A percentile compares a stretch with the other conserved stretches of the same genome.
These are phyloP conservation scores for Phylloporus gajari DNA, from an alignment of 1,284 basidiomycete species.

Conservation along the genomic window DNA sequence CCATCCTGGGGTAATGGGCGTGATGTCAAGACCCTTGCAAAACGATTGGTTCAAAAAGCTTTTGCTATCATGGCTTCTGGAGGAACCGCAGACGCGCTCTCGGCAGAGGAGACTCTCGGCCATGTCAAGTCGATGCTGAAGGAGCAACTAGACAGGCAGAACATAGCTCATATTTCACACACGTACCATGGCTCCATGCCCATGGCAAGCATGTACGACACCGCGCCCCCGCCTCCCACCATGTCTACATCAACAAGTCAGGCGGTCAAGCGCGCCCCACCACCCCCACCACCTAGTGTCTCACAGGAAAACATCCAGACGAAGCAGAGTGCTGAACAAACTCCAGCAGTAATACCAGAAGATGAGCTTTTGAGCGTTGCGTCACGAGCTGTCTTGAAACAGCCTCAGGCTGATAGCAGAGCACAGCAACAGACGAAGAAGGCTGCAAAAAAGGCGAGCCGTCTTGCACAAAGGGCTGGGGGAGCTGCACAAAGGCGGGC, in stretches of 20 bases:
- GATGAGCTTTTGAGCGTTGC: no score
- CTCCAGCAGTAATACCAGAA: no score
- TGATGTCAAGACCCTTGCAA: constrained; percentile 64
- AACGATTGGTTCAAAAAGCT: constrained; percentile 54
- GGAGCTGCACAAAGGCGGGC: constrained; percentile 10
- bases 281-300: no score
- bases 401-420: constrained; percentile 53
- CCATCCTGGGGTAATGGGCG: constrained; percentile 73
- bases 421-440: constrained; percentile 37
- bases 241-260: constrained; percentile 40
- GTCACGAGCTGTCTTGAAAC: constrained; percentile 56
- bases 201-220: constrained; percentile 32
- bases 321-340: no score
- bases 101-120: constrained; percentile 27
- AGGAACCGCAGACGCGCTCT: constrained; percentile 32
- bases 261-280: constrained; percentile 23
- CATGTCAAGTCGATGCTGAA: constrained; percentile 31
- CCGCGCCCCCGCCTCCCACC: constrained; percentile 34
- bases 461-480: constrained; percentile 30
- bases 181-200: no score
- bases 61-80: constrained; percentile 34
- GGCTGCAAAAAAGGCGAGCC: constrained; percentile 41
- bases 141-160: constrained; percentile 33
- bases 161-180: no score
- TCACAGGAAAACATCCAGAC: no score